These are phyloP conservation scores for Rhododendron henanense DNA, from an alignment of 148 eudicot genomes.

Conservation along the genomic window DNA sequence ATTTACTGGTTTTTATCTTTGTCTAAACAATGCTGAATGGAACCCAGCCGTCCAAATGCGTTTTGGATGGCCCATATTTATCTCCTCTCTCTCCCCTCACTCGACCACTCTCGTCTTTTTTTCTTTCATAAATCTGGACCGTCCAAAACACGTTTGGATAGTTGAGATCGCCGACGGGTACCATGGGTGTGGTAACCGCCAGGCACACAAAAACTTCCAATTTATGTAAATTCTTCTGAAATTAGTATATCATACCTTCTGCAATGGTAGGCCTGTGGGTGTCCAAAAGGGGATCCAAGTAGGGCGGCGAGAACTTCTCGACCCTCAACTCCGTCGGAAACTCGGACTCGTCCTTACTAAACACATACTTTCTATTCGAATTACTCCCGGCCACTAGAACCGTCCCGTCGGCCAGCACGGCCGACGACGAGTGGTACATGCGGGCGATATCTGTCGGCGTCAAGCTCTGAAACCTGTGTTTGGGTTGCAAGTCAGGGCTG, in stretches of 20 bases:
- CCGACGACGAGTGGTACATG: conserved; percentile 75
- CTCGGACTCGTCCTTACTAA: not conserved
- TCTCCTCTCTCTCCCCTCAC: too few species aligned
- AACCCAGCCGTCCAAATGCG: too few species aligned
- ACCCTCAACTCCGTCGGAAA: conserved; percentile 58
- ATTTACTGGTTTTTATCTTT: too few species aligned
- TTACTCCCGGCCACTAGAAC: conserved; percentile 81
- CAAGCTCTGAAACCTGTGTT: conserved; percentile 41
- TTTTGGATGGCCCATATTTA: too few species aligned
- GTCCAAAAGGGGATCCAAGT: conserved; percentile 36
- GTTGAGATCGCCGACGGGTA: too few species aligned
- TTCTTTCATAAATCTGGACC: too few species aligned
- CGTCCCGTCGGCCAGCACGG: conserved; percentile 45
- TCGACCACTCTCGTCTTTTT: too few species aligned
- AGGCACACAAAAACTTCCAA: too few species aligned
- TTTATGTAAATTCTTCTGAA: too few species aligned
- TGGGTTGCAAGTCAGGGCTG: conserved; percentile 28
- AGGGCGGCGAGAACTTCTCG: conserved; percentile 74
- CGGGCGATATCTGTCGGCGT: conserved; percentile 41
- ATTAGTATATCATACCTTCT: not conserved
- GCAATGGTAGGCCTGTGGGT: conserved; percentile 21
- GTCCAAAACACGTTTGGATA: too few species aligned
- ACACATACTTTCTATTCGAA: conserved; percentile 39
- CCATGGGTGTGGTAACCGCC: too few species aligned
- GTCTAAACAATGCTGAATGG: too few species aligned